These are phyloP conservation scores for Kitagawia praeruptora DNA, from an alignment of 129 eudicot species.

Conservation along the genomic window DNA sequence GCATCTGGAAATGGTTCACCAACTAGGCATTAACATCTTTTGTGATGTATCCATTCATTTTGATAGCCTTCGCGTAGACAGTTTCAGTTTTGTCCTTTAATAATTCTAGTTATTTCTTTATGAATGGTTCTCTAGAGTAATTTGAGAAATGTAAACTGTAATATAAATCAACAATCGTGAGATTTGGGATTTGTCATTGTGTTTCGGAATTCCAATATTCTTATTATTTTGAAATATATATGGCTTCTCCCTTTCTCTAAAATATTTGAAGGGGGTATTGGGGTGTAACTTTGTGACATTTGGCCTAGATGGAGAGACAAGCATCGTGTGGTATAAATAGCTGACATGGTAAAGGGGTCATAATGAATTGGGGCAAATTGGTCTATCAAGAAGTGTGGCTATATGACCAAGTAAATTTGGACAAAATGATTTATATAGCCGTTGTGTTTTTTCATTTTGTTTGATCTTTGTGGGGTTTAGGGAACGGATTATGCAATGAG, in stretches of 20 bases:
- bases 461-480: too few relatives aligned
- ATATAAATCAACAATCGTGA: background rate
- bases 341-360: background rate
- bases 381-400: too few relatives aligned
- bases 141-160: background rate
- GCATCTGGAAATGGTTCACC: constrained; percentile 16
- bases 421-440: background rate
- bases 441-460: background rate
- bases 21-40: background rate
- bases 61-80: background rate
- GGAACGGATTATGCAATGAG: background rate
- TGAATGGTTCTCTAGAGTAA: background rate
- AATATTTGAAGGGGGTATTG: too few relatives aligned
- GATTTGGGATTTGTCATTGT: background rate
- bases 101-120: background rate
- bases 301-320: too few relatives aligned
- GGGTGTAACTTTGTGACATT: too few relatives aligned
- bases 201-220: background rate
- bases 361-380: background rate
- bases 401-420: background rate
- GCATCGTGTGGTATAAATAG: too few relatives aligned
- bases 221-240: background rate
- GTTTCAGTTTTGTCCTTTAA: background rate
- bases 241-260: too few relatives aligned
- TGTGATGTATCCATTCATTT: background rate